Conservation (phyloP, 495 filamentous ascomycete genomes). For the Penicillium lagena region DNA sequence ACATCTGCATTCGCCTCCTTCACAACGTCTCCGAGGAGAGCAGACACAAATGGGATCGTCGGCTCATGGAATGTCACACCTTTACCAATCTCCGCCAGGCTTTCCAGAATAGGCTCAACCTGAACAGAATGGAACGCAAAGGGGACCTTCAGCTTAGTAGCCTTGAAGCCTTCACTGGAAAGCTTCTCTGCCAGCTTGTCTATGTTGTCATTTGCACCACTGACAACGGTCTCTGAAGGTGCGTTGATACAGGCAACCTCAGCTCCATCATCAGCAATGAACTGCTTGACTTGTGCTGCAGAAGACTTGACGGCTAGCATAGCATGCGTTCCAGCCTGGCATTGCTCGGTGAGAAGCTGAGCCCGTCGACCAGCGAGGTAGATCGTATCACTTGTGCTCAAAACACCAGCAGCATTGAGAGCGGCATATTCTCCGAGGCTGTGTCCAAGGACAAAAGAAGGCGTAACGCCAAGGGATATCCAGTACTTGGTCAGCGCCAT, state of each 20-base stretch:
- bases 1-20: slow-evolving; percentile 41
- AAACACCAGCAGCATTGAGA: slow-evolving; percentile 69
- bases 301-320: slow-evolving; percentile 46
- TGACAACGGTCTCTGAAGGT: slow-evolving; percentile 44
- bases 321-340: slow-evolving; percentile 61
- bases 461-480: slow-evolving; percentile 70
- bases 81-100: slow-evolving; percentile 53
- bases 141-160: slow-evolving; percentile 62
- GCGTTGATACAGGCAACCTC: slow-evolving; percentile 51
- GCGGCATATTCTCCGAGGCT: slow-evolving; percentile 87
- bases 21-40: slow-evolving; percentile 57
- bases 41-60: slow-evolving; percentile 65
- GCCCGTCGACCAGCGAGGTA: slow-evolving; percentile 76
- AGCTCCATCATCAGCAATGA: slow-evolving; percentile 18
- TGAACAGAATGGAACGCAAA: slow-evolving; percentile 81
- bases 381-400: slow-evolving; percentile 73
- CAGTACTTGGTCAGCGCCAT: slow-evolving; percentile 81
- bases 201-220: slow-evolving; percentile 41
- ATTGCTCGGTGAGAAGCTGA: slow-evolving; percentile 65
- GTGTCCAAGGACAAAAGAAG: slow-evolving; percentile 76
- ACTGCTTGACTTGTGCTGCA: slow-evolving; percentile 23
- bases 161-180: slow-evolving; percentile 51
- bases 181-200: slow-evolving; percentile 53
- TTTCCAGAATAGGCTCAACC: slow-evolving; percentile 67
- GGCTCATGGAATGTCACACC: slow-evolving; percentile 55